These are phyloP conservation scores for Ceratocystis albifundus DNA, from an alignment of 2,329 filamentous ascomycete genomes.

Conservation along the genomic window DNA sequence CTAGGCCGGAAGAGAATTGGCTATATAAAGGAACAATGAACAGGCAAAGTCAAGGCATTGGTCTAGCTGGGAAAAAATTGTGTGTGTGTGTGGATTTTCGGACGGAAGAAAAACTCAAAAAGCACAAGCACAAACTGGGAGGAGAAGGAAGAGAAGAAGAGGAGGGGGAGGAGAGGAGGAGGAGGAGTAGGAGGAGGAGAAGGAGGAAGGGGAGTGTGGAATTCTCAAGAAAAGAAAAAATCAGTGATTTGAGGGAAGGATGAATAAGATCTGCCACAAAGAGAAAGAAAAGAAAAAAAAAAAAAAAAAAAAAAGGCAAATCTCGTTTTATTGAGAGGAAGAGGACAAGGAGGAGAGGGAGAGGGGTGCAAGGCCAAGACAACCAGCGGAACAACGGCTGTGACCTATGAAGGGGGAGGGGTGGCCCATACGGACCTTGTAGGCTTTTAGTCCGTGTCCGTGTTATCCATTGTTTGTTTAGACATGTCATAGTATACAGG, in stretches of 20 bases:
- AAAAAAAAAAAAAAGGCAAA: background rate
- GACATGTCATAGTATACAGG: background rate
- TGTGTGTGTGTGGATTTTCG: slow-evolving; percentile 7
- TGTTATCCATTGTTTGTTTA: background rate
- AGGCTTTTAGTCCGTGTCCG: background rate
- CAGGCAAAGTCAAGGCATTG: slow-evolving; percentile 1
- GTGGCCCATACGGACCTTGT: background rate
- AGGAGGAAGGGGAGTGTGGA: slow-evolving; percentile 14
- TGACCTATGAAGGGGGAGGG: background rate
- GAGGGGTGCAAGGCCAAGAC: background rate
- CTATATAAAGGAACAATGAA: slow-evolving; percentile 12
- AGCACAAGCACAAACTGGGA: slow-evolving; percentile 11
- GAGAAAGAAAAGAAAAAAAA: background rate
- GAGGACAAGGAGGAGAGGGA: background rate
- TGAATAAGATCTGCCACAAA: slow-evolving; percentile 10
- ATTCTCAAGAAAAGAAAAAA: slow-evolving; percentile 10
- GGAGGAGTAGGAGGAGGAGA: background rate
- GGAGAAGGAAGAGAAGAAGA: background rate
- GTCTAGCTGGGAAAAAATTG: background rate
- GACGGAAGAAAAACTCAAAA: slow-evolving; percentile 10
- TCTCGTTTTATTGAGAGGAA: background rate
- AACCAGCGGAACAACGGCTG: slow-evolving; percentile 6
- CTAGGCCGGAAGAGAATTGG: slow-evolving; percentile 3
- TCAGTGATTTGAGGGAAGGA: slow-evolving; percentile 5
- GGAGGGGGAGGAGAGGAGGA: background rate